Conservation (phyloP, 2,329 filamentous ascomycete species). For the Fusarium buxicola region DNA sequence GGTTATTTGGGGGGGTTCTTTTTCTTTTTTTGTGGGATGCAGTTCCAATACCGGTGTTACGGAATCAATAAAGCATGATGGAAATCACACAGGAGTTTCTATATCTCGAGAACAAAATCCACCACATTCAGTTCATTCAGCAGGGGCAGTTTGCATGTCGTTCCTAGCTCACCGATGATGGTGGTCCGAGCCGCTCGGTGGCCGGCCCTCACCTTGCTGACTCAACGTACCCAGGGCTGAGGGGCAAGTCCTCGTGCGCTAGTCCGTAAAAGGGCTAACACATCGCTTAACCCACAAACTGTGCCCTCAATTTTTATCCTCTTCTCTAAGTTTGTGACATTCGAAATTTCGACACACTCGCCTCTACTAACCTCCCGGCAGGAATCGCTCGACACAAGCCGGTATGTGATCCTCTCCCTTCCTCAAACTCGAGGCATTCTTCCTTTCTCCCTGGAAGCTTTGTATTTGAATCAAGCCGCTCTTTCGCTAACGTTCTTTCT, state of each 20-base stretch:
- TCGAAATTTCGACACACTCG: conserved; percentile 49
- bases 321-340: conserved; percentile 48
- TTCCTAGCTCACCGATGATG: not conserved
- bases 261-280: conserved; percentile 44
- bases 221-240: conserved; percentile 40
- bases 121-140: not conserved
- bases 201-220: conserved; percentile 33
- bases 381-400: conserved; percentile 52
- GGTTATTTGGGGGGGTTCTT: no score
- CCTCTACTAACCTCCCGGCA: conserved; percentile 53
- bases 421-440: not conserved
- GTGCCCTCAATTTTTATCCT: conserved; percentile 50
- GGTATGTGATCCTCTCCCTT: conserved; percentile 48
- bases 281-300: conserved; percentile 56
- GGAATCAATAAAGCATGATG: not conserved
- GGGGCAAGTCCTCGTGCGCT: conserved; percentile 49
- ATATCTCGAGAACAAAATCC: no score
- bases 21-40: no score
- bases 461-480: conserved; percentile 3
- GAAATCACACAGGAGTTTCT: not conserved
- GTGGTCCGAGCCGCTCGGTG: not conserved
- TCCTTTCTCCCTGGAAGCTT: conserved; percentile 2
- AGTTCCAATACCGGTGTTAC: not conserved
- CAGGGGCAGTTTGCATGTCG: not conserved
- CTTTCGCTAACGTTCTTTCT: conserved; percentile 44